Conservation (phyloP, 495 filamentous ascomycete species). For the Aspergillus campestris region DNA sequence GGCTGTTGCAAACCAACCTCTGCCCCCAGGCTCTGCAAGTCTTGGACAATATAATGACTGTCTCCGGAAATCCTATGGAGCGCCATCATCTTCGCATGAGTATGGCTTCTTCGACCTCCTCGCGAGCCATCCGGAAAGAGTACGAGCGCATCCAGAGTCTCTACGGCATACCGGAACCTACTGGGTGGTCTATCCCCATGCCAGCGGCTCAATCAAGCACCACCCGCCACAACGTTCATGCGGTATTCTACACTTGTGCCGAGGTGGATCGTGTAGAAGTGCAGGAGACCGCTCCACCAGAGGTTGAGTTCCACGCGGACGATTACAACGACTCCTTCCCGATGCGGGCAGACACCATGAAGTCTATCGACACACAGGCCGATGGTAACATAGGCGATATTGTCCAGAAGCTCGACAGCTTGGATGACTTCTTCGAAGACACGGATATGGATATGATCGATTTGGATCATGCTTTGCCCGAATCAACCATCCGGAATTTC, state of each 20-base stretch:
- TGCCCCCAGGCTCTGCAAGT: conserved; percentile 87
- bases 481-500: conserved; percentile 54
- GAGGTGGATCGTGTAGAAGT: conserved; percentile 50
- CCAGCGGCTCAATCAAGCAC: conserved; percentile 78
- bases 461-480: conserved; percentile 32
- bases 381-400: conserved; percentile 74
- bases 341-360: conserved; percentile 79
- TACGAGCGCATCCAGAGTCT: conserved; percentile 90
- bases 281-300: conserved; percentile 62
- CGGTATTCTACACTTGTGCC: conserved; percentile 84
- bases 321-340: conserved; percentile 75
- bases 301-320: conserved; percentile 86
- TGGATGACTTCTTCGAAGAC: conserved; percentile 93
- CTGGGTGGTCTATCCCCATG: conserved; percentile 92
- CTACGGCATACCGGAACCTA: conserved; percentile 93
- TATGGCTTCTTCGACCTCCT: conserved; percentile 71
- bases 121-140: conserved; percentile 78
- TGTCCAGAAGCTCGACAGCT: conserved; percentile 79
- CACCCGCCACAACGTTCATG: conserved; percentile 88
- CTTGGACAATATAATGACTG: conserved; percentile 87
- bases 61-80: conserved; percentile 88
- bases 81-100: conserved; percentile 93
- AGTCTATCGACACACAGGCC: conserved; percentile 76
- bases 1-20: conserved; percentile 85
- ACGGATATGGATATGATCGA: conserved; percentile 43